Evolutionary conservation across 2,329 filamentous ascomycete genomes (phyloP).

Genomic region (Xylariaceae sp.): DNA sequence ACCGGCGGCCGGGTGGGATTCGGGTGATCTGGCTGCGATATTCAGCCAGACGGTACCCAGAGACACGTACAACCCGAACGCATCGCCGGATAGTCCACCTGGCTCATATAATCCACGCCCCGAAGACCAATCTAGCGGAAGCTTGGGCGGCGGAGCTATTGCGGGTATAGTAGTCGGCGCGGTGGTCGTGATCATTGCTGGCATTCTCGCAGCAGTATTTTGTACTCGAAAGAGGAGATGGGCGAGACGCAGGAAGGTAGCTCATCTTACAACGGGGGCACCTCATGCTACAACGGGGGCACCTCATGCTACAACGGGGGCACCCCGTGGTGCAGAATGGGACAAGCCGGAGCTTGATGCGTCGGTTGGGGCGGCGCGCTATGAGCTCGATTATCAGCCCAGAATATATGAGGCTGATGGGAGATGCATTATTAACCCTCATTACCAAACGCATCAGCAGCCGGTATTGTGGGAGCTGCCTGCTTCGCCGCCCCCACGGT

Average conservation of each 20-base stretch:
- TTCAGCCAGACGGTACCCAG: conserved; percentile 14
- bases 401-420: too few species aligned
- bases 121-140: not conserved
- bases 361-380: not conserved
- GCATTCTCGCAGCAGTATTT: not conserved
- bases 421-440: too few species aligned
- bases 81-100: not conserved
- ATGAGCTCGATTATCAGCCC: too few species aligned
- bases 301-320: not conserved
- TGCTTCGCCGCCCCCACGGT: too few species aligned
- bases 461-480: too few species aligned
- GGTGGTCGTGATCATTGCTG: not conserved
- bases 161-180: conserved; percentile 8
- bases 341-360: conserved; percentile 6
- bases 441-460: too few species aligned
- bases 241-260: not conserved
- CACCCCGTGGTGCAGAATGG: not conserved
- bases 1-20: conserved; percentile 10
- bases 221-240: conserved; percentile 1
- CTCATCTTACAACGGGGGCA: not conserved
- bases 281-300: not conserved
- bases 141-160: conserved; percentile 2
- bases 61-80: conserved; percentile 6
- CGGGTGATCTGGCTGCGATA: conserved; percentile 8
- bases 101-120: not conserved